Evolutionary conservation across 73 alveolate genomes (phyloP).

Genomic region (Paramecium sonneborni): DNA sequence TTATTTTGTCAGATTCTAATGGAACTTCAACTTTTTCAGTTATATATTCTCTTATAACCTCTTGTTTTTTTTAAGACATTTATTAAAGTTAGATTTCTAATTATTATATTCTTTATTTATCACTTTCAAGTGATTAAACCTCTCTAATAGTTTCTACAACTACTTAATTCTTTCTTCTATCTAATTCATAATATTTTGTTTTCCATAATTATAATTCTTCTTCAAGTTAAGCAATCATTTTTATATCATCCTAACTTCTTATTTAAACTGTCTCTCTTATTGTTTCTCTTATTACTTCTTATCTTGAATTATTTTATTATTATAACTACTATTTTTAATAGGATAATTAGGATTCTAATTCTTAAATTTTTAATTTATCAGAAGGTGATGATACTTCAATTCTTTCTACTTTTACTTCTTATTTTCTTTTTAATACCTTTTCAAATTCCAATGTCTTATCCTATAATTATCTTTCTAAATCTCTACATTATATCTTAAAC

Average conservation of each 20-base stretch:
- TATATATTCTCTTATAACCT: constrained; percentile 11
- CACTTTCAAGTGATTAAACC: not conserved
- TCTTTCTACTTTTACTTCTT: not conserved
- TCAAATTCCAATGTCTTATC: not conserved
- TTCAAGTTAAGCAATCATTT: not conserved
- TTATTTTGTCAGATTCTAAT: not conserved
- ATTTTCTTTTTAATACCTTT: not conserved
- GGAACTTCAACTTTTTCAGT: not conserved
- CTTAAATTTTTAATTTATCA: not conserved
- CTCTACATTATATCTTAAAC: not conserved
- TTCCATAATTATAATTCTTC: not conserved
- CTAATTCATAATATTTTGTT: not conserved
- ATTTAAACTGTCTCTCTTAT: constrained; percentile 5
- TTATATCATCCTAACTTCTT: not conserved
- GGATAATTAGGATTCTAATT: not conserved
- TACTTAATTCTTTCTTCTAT: constrained; percentile 1
- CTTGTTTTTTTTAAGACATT: not conserved
- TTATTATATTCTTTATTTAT: constrained; percentile 3
- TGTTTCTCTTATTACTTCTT: constrained; percentile 43
- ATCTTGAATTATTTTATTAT: not conserved
- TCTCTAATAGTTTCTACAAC: constrained; percentile 4
- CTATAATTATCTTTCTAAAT: not conserved
- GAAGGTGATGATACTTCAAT: not conserved
- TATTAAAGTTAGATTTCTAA: not conserved
- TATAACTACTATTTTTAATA: not conserved